phyloP scores from a whole-genome alignment of 805 yeast genomes.

The Blastobotrys robertii region DNA sequence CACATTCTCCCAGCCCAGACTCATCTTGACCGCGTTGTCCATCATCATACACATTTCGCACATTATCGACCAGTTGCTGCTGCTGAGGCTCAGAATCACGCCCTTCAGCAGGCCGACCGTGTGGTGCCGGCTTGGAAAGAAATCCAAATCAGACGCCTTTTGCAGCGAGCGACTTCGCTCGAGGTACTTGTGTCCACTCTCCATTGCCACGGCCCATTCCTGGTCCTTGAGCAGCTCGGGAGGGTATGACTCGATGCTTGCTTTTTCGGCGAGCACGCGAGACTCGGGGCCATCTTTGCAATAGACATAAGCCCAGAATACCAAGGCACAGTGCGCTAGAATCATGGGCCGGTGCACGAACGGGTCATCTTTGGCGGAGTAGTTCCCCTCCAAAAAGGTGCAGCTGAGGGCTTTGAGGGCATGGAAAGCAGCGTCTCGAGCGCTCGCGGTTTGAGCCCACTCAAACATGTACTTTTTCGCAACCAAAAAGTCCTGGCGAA shows the following conservation, averaged over 20 bases:
- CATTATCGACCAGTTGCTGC: slow-evolving; percentile 43
- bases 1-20: slow-evolving; percentile 34
- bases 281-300: slow-evolving; percentile 24
- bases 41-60: slow-evolving; percentile 46
- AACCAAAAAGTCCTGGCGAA: slow-evolving; percentile 37
- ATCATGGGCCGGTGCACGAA: slow-evolving; percentile 19
- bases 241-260: slow-evolving; percentile 1
- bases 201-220: slow-evolving; percentile 28
- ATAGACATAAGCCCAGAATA: slow-evolving; percentile 24
- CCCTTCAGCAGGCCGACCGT: slow-evolving; percentile 41
- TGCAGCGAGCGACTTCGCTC: slow-evolving; percentile 26
- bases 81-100: slow-evolving; percentile 8
- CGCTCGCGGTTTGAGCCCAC: slow-evolving; percentile 43
- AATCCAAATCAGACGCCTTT: slow-evolving; percentile 6
- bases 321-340: slow-evolving; percentile 19
- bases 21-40: slow-evolving; percentile 44
- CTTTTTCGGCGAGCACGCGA: slow-evolving; percentile 10
- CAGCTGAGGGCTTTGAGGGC: slow-evolving; percentile 51
- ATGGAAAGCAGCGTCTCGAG: slow-evolving; percentile 41
- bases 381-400: slow-evolving; percentile 34
- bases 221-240: slow-evolving; percentile 11
- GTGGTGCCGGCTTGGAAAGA: slow-evolving; percentile 35
- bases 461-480: slow-evolving; percentile 41
- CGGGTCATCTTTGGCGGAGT: slow-evolving; percentile 13
- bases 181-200: slow-evolving; percentile 42